These are phyloP conservation scores for Fusarium anthophilum DNA, from an alignment of 2,329 filamentous ascomycete genomes.

Conservation along the genomic window DNA sequence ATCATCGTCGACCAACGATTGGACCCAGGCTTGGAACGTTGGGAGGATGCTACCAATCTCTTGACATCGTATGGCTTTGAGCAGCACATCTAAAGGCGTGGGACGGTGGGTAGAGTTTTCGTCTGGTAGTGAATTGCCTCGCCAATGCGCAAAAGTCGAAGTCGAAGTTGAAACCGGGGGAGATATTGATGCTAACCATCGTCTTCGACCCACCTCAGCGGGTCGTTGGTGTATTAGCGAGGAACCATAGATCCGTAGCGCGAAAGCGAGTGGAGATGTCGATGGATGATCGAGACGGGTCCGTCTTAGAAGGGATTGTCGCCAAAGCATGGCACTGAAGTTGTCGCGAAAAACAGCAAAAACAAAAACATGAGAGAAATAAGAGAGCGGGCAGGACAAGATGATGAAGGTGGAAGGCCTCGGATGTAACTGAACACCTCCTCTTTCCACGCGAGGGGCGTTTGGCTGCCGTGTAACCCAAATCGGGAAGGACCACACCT, in stretches of 20 bases:
- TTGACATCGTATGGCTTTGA: slow-evolving; percentile 47
- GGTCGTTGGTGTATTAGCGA: slow-evolving; percentile 32
- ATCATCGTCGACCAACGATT: slow-evolving; percentile 29
- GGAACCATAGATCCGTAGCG: slow-evolving; percentile 38
- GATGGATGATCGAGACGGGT: slow-evolving; percentile 36
- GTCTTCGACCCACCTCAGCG: slow-evolving; percentile 38
- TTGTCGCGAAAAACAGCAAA: slow-evolving; percentile 1
- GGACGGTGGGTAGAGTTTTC: neutral
- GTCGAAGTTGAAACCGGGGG: slow-evolving; percentile 15
- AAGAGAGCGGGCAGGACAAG: neutral
- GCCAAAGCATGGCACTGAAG: slow-evolving; percentile 43
- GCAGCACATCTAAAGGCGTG: slow-evolving; percentile 39
- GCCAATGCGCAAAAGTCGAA: slow-evolving; percentile 6
- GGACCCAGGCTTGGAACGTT: slow-evolving; percentile 44
- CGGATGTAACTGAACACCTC: slow-evolving; percentile 21
- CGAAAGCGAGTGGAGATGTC: slow-evolving; percentile 31
- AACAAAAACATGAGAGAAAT: neutral
- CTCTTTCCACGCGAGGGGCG: slow-evolving; percentile 28
- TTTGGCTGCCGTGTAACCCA: slow-evolving; percentile 38
- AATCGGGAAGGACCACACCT: slow-evolving; percentile 23
- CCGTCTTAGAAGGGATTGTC: slow-evolving; percentile 40
- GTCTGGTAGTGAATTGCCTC: neutral
- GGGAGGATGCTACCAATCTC: slow-evolving; percentile 36
- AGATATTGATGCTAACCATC: slow-evolving; percentile 39
- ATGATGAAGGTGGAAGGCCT: slow-evolving; percentile 13